Evolutionary conservation across 2,329 filamentous ascomycete species (phyloP).

Genomic region (Cladosporium cucumerinum): DNA sequence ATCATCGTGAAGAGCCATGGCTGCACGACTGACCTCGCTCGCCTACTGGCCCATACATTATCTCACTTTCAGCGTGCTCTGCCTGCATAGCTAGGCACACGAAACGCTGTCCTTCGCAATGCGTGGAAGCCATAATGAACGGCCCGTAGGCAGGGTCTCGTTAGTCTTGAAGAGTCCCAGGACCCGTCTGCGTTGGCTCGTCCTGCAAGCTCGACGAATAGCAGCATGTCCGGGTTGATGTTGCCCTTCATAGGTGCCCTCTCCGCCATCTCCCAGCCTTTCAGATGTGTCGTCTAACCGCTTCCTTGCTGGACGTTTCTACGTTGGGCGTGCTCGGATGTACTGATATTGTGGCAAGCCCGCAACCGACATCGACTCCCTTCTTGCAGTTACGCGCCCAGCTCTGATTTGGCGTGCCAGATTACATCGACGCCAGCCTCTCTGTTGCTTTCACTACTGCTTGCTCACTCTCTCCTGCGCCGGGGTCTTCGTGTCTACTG

Average conservation of each 20-base stretch:
- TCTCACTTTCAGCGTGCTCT: constrained; percentile 18
- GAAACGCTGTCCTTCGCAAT: constrained; percentile 23
- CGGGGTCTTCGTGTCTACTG: constrained; percentile 19
- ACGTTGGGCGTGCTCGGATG: constrained; percentile 9
- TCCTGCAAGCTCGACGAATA: constrained; percentile 27
- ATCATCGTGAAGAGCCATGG: constrained; percentile 10
- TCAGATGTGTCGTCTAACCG: constrained; percentile 30
- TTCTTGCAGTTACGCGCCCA: constrained; percentile 29
- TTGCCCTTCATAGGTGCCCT: constrained; percentile 28
- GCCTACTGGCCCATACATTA: constrained; percentile 19
- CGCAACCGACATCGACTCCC: constrained; percentile 18
- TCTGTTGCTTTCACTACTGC: background rate
- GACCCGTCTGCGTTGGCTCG: constrained; percentile 14
- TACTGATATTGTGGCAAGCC: constrained; percentile 15
- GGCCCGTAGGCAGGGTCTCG: constrained; percentile 15
- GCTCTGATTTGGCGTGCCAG: constrained; percentile 27
- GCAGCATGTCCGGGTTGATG: constrained; percentile 21
- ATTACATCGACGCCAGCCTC: constrained; percentile 20
- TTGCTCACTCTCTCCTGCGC: background rate
- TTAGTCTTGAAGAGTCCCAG: constrained; percentile 19
- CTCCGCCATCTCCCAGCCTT: constrained; percentile 29
- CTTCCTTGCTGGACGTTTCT: constrained; percentile 20
- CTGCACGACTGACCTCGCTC: constrained; percentile 17
- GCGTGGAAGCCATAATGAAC: constrained; percentile 28
- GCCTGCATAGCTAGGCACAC: constrained; percentile 24